Conservation (phyloP, 768 basidiomycete species). For the Collybia mongolica region DNA sequence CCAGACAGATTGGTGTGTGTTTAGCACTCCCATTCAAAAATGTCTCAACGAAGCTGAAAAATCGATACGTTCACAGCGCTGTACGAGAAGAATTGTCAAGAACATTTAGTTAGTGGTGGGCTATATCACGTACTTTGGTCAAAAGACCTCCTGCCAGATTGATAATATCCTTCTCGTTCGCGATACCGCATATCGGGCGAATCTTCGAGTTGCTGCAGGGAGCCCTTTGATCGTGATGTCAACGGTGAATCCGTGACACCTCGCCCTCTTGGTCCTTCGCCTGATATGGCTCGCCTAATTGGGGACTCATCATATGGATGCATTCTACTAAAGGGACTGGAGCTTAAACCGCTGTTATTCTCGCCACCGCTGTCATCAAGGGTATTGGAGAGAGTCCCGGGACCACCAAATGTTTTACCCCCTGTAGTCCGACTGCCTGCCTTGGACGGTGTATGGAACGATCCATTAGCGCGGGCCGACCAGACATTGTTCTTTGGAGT, state of each 20-base stretch:
- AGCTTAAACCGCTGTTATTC: conserved; percentile 12
- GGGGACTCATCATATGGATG: conserved; percentile 51
- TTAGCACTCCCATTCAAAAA: too few relatives aligned
- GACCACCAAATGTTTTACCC: conserved; percentile 24
- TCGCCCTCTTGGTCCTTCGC: conserved; percentile 29
- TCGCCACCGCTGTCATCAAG: conserved; percentile 27
- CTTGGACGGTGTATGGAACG: conserved; percentile 56
- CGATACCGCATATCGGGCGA: conserved; percentile 31
- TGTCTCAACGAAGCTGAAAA: too few relatives aligned
- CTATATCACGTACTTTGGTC: conserved; percentile 1
- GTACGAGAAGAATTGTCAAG: too few relatives aligned
- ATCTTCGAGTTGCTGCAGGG: conserved; percentile 25
- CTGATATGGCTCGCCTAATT: conserved; percentile 39
- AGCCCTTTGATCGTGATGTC: conserved; percentile 18
- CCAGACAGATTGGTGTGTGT: too few relatives aligned
- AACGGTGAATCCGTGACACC: conserved; percentile 32
- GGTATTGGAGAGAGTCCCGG: conserved; percentile 24
- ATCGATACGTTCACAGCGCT: too few relatives aligned
- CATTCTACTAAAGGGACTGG: conserved; percentile 19
- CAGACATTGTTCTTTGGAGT: conserved; percentile 62
- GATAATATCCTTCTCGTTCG: conserved; percentile 8
- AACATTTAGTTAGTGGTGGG: too few relatives aligned
- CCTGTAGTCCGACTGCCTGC: conserved; percentile 26
- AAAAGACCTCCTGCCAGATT: conserved; percentile 3
- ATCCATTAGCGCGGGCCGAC: conserved; percentile 38